Base-by-base conservation (phyloP, 2,329 filamentous ascomycete species). In the Dothistroma septosporum region DNA sequence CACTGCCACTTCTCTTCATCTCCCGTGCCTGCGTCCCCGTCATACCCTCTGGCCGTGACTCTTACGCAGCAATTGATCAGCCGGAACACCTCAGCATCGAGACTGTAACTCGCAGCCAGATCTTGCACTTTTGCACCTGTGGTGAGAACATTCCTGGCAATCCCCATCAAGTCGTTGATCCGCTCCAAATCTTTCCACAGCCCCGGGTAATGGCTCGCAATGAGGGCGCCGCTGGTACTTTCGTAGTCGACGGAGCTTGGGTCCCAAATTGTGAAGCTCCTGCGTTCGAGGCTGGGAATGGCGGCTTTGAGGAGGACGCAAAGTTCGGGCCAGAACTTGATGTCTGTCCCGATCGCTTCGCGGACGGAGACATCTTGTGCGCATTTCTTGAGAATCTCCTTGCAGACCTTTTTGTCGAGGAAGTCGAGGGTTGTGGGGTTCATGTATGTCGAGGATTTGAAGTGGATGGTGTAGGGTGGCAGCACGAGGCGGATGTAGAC, bases 1-100 rank as follows among this genome's bases (percentile, higher is more conserved):
- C 81, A 82, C 73, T 87, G 84, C 84, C 85, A 87, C 65, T 83
- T 83, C 66, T 86, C 83, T 72, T 87, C 83, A 60, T 86, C 84
- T 57, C 82, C 78, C 4, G 82, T 81, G 60, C 84, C 83, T 6
- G 83, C 82, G 69, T 86, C 84, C 33, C 85, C 85, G 72, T 87
- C 85, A 63, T 85, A 88, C 0, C 85, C 85, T 64, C 85, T 75
- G 9, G 85, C 85, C 0, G 85, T 87, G 12, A 87, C 85, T 55
- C 84, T 78, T 11, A 88, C 84, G 68, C 85, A 87, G 53, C 85
- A 83, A 68, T 86, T 85, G 64, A 87, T 82, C 50, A 88, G 72
- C 44, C 82, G 81, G 64, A 87, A 78, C 32, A 87, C 80, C 63
- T 85, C 80, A 69, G 85, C 82, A 67, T 87, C 85, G 57, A 87